Conservation (phyloP, 805 yeast species). For the Priceomyces medius region DNA sequence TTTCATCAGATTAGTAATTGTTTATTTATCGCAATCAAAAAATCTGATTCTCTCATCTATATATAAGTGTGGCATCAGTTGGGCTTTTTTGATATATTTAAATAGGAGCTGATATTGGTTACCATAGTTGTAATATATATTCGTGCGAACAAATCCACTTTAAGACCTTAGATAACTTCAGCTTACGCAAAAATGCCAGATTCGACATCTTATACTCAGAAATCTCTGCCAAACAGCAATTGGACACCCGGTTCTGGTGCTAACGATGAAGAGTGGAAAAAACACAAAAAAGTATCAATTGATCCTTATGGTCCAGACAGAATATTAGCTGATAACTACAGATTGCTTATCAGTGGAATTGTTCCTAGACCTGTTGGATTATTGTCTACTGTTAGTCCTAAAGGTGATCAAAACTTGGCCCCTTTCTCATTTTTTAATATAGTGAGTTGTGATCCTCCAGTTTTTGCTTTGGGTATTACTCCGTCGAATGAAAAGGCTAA, state of each 20-base stretch:
- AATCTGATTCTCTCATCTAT: too few species aligned
- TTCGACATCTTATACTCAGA: too few species aligned
- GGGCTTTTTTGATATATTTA: too few species aligned
- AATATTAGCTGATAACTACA: constrained; percentile 52
- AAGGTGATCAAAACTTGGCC: constrained; percentile 51
- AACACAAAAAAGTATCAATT: constrained; percentile 43
- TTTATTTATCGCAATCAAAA: too few species aligned
- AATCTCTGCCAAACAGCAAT: constrained; percentile 22
- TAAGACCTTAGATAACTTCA: too few species aligned
- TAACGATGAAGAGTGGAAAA: constrained; percentile 41
- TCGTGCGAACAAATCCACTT: too few species aligned
- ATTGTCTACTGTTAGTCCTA: constrained; percentile 44
- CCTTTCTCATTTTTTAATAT: constrained; percentile 60
- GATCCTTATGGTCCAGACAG: constrained; percentile 52
- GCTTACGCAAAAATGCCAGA: too few species aligned
- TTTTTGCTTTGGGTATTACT: constrained; percentile 48
- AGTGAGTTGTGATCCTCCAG: constrained; percentile 56
- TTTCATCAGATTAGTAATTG: too few species aligned
- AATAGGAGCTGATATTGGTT: too few species aligned
- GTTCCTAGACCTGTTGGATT: constrained; percentile 64
- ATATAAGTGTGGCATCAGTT: too few species aligned
- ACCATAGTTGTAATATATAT: too few species aligned
- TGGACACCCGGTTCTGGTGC: constrained; percentile 55
- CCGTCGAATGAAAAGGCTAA: constrained; percentile 44
- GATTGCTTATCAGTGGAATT: constrained; percentile 49